phyloP scores from a whole-genome alignment of 768 basidiomycete genomes.

The Auriscalpium vulgare region DNA sequence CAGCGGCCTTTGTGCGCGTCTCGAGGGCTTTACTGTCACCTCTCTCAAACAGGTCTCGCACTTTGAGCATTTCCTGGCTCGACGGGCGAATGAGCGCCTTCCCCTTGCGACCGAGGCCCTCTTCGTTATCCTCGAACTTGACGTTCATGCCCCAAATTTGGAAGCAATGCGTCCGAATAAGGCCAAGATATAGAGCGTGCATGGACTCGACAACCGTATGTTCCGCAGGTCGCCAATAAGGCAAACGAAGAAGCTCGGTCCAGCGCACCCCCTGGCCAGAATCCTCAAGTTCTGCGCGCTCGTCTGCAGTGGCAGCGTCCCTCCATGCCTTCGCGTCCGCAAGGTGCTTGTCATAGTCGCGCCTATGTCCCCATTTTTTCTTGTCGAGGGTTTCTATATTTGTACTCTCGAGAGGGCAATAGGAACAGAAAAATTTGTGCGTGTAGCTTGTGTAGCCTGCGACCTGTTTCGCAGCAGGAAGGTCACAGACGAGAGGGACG shows the following conservation, averaged over 20 bases:
- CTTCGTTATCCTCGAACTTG: not conserved
- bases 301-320: constrained; percentile 6
- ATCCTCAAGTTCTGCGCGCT: constrained; percentile 8
- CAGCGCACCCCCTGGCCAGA: constrained; percentile 20
- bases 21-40: not conserved
- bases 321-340: constrained; percentile 15
- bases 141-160: constrained; percentile 10
- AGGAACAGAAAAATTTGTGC: constrained; percentile 16
- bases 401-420: constrained; percentile 16
- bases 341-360: not conserved
- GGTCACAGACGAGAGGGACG: constrained; percentile 9
- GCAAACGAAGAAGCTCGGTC: constrained; percentile 23
- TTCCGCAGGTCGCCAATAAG: constrained; percentile 22
- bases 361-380: constrained; percentile 3
- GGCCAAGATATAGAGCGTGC: constrained; percentile 19
- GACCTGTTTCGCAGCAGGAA: constrained; percentile 21
- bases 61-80: not conserved
- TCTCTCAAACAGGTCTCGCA: not conserved
- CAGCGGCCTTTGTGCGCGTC: not conserved
- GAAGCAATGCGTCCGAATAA: constrained; percentile 10
- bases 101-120: not conserved
- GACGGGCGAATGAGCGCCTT: not conserved
- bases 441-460: constrained; percentile 16
- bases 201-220: constrained; percentile 24
- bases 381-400: constrained; percentile 16